Base-by-base conservation (phyloP, 2,329 filamentous ascomycete genomes). In the Colletotrichum higginsianum region DNA sequence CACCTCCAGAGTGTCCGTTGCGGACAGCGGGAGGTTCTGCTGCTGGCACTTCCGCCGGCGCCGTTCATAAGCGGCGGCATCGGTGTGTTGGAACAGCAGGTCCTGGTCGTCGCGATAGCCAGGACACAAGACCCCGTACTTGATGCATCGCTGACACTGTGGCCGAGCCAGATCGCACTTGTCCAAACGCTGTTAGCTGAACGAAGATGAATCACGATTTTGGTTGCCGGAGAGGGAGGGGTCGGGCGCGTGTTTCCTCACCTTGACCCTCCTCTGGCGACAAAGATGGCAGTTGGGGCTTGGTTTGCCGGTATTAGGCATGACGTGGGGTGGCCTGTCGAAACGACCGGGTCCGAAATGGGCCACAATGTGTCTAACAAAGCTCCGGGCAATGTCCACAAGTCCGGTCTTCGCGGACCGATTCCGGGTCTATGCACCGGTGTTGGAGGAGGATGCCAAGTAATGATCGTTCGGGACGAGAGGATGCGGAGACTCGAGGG, bases 261-360 rank as follows among this genome's bases (percentile, higher is more conserved):
- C 82, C 80, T 84, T 84, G 73, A 84, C 82, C 49, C 82, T 80
- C 58, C 82, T 76, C 50, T 77, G 74, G 44, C 82, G 81, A 72
- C 82, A 84, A 49, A 84, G 78, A 61, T 84, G 81, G 66, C 82
- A 84, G 75, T 84, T 82, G 57, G 78, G 78, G 73, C 82, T 84
- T 23, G 82, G 82, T 71, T 78, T 80, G 42, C 82, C 82, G 30
- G 78, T 83, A 75, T 84, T 84, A 42, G 82, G 82, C 82, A 84
- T 84, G 50, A 50, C 50, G 56, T 21, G 38, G 8, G 40, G 26
- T n/a, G 46, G 30, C n/a, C 21, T 60, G 21, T n/a, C 30, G 4
- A 57, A 38, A 18, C 52, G 23, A 5, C 52, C 26, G 3, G 18
- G 6, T n/a, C 38, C 15, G 30, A n/a, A 15, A 4, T 15, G 18